phyloP scores from a whole-genome alignment of 148 eudicot species.

The Vaccinium myrtillus region DNA sequence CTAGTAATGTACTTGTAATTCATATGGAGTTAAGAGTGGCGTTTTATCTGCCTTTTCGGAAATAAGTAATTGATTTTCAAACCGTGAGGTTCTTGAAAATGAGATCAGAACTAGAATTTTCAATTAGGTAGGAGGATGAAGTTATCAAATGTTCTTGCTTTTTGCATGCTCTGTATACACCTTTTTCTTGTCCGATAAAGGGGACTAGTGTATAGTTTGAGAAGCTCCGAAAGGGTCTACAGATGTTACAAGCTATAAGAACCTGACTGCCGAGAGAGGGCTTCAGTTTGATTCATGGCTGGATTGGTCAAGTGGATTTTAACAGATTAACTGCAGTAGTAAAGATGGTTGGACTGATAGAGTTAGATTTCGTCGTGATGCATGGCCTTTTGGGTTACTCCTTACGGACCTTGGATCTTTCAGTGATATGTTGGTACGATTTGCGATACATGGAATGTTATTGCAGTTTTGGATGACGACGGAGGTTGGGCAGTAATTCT shows the following conservation, averaged over 20 bases:
- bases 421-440: background rate
- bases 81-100: background rate
- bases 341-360: background rate
- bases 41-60: background rate
- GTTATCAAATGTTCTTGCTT: background rate
- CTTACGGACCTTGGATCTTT: background rate
- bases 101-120: background rate
- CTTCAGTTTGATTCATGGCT: background rate
- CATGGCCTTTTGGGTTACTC: background rate
- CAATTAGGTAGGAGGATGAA: background rate
- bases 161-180: background rate
- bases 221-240: background rate
- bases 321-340: background rate
- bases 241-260: background rate
- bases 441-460: background rate
- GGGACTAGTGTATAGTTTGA: background rate
- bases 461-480: background rate
- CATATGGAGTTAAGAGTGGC: background rate
- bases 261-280: background rate
- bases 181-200: background rate
- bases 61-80: background rate
- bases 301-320: background rate
- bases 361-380: background rate
- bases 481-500: background rate
- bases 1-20: background rate